These are phyloP conservation scores for Trichophyton simii DNA, from an alignment of 2,329 filamentous ascomycete species.

Conservation along the genomic window DNA sequence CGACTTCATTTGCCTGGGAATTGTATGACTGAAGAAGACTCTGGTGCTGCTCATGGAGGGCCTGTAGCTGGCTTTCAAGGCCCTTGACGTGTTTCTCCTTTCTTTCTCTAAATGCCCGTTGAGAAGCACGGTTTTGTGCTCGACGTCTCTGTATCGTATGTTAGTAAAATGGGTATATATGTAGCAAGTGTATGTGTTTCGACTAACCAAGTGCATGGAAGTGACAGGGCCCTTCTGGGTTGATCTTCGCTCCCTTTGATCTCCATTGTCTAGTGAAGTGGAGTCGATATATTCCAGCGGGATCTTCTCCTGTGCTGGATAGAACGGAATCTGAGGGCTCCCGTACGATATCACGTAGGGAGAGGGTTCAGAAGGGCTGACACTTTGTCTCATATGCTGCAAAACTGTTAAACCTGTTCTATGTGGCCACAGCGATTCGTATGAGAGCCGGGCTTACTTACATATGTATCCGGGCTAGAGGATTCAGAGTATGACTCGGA, in stretches of 20 bases:
- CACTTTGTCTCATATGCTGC: constrained; percentile 15
- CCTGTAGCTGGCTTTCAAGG: constrained; percentile 63
- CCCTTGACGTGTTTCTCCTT: constrained; percentile 82
- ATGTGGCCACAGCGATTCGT: neutral
- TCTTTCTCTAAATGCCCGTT: constrained; percentile 75
- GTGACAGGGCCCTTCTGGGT: constrained; percentile 17
- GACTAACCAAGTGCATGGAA: constrained; percentile 22
- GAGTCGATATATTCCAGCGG: constrained; percentile 18
- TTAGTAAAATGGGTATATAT: constrained; percentile 7
- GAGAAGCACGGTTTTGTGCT: constrained; percentile 76
- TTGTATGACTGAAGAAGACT: constrained; percentile 22
- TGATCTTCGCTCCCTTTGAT: constrained; percentile 15
- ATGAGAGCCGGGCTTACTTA: neutral
- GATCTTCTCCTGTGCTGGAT: constrained; percentile 14
- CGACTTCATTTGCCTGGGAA: constrained; percentile 21
- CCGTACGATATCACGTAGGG: constrained; percentile 16
- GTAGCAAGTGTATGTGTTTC: neutral
- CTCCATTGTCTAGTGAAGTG: constrained; percentile 16
- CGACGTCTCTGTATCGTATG: constrained; percentile 60
- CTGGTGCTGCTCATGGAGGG: constrained; percentile 36
- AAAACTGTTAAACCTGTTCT: neutral
- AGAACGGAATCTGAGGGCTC: constrained; percentile 13
- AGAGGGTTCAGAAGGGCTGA: constrained; percentile 12
- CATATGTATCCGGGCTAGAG: constrained; percentile 1
- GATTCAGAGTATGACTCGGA: constrained; percentile 4